Percentiles rank a stretch among this genome's conserved stretches.
Evolutionary conservation across 192 early-diverging fungal genomes (phyloP).

Genomic region (Umbelopsis vinacea): DNA sequence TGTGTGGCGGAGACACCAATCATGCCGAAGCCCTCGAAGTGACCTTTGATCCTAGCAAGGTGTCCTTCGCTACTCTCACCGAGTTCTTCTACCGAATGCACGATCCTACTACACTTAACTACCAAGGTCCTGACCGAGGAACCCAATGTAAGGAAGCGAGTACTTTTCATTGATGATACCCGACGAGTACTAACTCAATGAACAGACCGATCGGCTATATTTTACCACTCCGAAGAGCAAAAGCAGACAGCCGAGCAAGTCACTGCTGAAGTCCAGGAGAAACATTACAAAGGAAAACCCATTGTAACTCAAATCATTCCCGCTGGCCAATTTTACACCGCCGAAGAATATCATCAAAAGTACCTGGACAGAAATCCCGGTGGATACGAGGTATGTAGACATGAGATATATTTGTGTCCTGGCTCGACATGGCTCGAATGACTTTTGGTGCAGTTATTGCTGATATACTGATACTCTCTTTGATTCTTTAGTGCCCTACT

Average conservation of each 20-base stretch:
- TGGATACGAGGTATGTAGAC: conserved; percentile 67
- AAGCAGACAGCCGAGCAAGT: conserved; percentile 73
- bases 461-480: neutral
- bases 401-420: neutral
- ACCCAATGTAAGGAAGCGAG: conserved; percentile 58
- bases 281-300: conserved; percentile 55
- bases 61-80: conserved; percentile 77
- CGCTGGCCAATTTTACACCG: conserved; percentile 75
- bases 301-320: conserved; percentile 76
- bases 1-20: conserved; percentile 73
- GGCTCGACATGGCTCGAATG: no score
- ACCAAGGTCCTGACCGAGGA: conserved; percentile 84
- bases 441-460: neutral
- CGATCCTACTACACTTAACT: conserved; percentile 87
- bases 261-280: conserved; percentile 66
- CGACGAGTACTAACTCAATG: conserved; percentile 9
- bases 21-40: conserved; percentile 89
- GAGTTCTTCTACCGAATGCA: conserved; percentile 85
- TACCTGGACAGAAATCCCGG: conserved; percentile 63
- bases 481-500: conserved; percentile 35
- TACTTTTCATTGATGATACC: neutral
- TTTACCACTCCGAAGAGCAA: conserved; percentile 81
- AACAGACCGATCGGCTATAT: conserved; percentile 79
- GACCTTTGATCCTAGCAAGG: conserved; percentile 68
- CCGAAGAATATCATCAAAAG: conserved; percentile 81